Conservation (phyloP, 495 filamentous ascomycete species). For the Geoglossum glabrum region DNA sequence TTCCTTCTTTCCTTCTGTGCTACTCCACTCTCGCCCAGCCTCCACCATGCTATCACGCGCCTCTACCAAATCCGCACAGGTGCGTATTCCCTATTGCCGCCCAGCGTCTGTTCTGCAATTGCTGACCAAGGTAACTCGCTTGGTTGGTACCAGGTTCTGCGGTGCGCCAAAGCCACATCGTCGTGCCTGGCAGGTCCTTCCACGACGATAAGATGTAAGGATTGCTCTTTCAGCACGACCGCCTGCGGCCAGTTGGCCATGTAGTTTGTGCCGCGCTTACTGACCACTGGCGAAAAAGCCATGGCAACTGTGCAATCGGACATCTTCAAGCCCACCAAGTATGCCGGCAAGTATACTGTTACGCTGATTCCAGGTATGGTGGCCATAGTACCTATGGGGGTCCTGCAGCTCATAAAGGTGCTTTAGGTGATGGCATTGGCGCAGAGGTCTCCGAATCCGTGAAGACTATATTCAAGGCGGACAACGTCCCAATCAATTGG, state of each 20-base stretch:
- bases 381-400: neutral
- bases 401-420: neutral
- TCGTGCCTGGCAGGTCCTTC: neutral
- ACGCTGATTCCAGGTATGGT: conserved; percentile 80
- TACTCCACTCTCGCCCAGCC: neutral
- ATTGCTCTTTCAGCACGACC: neutral
- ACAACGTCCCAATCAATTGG: conserved; percentile 97
- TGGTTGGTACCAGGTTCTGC: neutral
- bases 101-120: neutral
- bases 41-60: conserved; percentile 3
- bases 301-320: conserved; percentile 62
- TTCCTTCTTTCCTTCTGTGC: conserved; percentile 1
- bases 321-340: conserved; percentile 97
- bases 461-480: conserved; percentile 97
- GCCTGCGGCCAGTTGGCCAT: neutral
- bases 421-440: conserved; percentile 83
- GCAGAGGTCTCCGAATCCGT: conserved; percentile 95
- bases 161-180: neutral
- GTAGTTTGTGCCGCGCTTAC: neutral
- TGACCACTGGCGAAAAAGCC: conserved; percentile 6
- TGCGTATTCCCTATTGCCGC: neutral
- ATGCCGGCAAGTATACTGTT: conserved; percentile 97
- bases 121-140: neutral
- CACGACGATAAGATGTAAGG: neutral
- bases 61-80: neutral